phyloP scores from a whole-genome alignment of 305 asterid species.

The Solanum hybrid region DNA sequence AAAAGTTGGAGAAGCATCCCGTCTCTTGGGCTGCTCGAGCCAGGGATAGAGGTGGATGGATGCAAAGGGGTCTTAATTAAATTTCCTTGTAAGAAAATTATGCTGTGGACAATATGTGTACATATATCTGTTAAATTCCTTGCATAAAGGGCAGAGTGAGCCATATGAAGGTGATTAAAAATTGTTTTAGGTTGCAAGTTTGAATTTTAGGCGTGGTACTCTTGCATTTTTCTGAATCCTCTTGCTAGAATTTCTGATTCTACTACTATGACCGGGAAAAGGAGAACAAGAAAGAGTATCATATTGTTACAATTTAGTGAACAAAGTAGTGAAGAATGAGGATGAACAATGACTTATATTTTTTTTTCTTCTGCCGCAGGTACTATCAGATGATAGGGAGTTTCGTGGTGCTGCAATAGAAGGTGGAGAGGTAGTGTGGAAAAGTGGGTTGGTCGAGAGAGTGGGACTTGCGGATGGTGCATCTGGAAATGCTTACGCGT shows the following conservation, averaged over 20 bases:
- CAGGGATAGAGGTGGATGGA: not conserved
- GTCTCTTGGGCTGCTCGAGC: not conserved
- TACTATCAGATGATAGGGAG: constrained; percentile 45
- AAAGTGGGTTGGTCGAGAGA: constrained; percentile 58
- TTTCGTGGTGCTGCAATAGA: constrained; percentile 77
- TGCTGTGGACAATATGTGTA: not conserved
- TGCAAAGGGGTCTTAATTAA: not conserved
- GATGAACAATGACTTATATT: not conserved
- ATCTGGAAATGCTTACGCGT: constrained; percentile 61
- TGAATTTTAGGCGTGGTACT: not conserved
- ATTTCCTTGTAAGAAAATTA: not conserved
- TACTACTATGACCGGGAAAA: not conserved
- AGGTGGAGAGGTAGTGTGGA: constrained; percentile 86
- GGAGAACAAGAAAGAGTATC: not conserved
- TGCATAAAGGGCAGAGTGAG: not conserved
- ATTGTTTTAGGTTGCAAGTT: not conserved
- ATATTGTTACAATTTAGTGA: not conserved
- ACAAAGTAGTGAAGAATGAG: not conserved
- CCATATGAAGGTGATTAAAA: not conserved
- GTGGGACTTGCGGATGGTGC: constrained; percentile 62
- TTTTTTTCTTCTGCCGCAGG: constrained; percentile 16
- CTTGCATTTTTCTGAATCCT: not conserved
- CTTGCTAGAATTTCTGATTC: not conserved
- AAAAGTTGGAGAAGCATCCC: not conserved
- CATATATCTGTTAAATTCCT: not conserved